Evolutionary conservation across 73 alveolate genomes (phyloP).

Genomic region (Tetrahymena malaccensis): DNA sequence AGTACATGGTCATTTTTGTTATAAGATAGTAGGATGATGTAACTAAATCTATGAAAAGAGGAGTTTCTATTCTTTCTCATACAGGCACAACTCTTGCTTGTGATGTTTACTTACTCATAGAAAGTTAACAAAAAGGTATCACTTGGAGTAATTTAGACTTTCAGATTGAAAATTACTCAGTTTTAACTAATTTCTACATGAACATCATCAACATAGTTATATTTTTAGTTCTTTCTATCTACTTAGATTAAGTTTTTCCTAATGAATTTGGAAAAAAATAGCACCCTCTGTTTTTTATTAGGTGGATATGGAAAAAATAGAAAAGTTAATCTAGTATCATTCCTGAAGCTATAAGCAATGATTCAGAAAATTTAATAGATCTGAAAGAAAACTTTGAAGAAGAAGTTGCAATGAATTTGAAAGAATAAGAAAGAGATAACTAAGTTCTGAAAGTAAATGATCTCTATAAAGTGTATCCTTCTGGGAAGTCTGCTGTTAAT

Average conservation of each 20-base stretch:
- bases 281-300: slow-evolving; percentile 37
- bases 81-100: slow-evolving; percentile 52
- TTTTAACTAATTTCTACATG: background rate
- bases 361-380: background rate
- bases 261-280: slow-evolving; percentile 36
- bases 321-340: background rate
- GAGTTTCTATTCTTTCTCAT: slow-evolving; percentile 52
- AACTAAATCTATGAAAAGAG: slow-evolving; percentile 9
- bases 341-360: background rate
- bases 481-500: slow-evolving; percentile 45
- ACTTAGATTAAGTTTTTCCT: slow-evolving; percentile 35
- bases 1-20: slow-evolving; percentile 48
- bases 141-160: background rate
- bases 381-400: background rate
- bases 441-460: slow-evolving; percentile 3
- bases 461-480: slow-evolving; percentile 4
- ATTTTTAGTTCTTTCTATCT: background rate
- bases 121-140: background rate
- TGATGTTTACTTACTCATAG: slow-evolving; percentile 9
- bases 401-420: background rate
- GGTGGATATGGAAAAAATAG: background rate
- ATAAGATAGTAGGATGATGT: slow-evolving; percentile 1
- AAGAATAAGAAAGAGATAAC: background rate
- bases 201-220: background rate
- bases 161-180: background rate